Conservation (phyloP, 2,329 filamentous ascomycete genomes). For the Pyrenophora graminea region DNA sequence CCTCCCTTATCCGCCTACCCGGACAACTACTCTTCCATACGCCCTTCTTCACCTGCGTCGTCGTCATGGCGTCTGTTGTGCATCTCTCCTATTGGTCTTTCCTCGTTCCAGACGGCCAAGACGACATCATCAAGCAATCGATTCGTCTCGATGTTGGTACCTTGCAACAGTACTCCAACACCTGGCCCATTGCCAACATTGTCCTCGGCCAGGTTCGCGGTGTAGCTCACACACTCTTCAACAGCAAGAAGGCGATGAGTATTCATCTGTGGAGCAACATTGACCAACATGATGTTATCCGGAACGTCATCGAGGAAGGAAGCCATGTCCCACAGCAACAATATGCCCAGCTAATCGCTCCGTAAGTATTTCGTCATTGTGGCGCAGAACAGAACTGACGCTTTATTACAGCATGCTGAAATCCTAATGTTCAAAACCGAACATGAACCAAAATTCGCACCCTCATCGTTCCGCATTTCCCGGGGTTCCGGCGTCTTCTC, state of each 20-base stretch:
- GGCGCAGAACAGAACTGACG: neutral
- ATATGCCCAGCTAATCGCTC: constrained; percentile 43
- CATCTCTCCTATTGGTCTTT: constrained; percentile 71
- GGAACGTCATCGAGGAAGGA: constrained; percentile 42
- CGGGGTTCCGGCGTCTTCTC: no score
- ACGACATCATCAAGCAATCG: constrained; percentile 71
- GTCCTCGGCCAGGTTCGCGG: constrained; percentile 75
- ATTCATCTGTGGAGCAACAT: constrained; percentile 47
- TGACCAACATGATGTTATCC: constrained; percentile 40
- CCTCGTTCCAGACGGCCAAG: constrained; percentile 55
- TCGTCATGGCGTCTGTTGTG: constrained; percentile 47
- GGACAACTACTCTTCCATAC: constrained; percentile 72
- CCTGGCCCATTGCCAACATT: constrained; percentile 73
- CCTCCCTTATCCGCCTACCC: constrained; percentile 73
- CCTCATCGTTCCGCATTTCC: no score
- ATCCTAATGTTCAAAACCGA: constrained; percentile 19
- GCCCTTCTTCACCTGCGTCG: constrained; percentile 48
- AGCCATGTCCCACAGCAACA: constrained; percentile 36
- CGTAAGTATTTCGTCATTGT: constrained; percentile 30
- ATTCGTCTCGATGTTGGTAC: constrained; percentile 80
- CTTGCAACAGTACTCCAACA: constrained; percentile 67
- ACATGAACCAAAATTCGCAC: no score
- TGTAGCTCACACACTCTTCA: constrained; percentile 75
- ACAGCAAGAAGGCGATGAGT: constrained; percentile 47
- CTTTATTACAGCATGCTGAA: constrained; percentile 34